Percentiles rank a stretch among this genome's conserved stretches.
phyloP scores from a whole-genome alignment of 208 protist species.

The Phytomonas sp. region DNA sequence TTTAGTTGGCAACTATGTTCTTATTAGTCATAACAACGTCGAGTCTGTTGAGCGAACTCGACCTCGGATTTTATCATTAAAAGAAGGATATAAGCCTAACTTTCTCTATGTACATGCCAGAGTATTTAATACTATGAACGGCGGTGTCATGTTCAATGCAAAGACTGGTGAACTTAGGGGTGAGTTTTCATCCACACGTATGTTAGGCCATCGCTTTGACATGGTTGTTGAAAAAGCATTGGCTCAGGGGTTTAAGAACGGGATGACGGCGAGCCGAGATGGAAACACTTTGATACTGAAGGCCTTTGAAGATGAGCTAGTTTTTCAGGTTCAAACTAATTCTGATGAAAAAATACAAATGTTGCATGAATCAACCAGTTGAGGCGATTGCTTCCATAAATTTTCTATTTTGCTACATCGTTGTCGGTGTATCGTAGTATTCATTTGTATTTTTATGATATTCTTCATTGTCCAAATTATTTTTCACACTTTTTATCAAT shows the following conservation, averaged over 20 bases:
- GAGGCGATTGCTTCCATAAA: background rate
- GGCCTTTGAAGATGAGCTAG: background rate
- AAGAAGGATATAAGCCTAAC: background rate
- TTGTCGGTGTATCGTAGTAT: background rate
- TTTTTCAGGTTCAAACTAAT: background rate
- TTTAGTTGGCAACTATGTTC: background rate
- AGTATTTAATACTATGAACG: background rate
- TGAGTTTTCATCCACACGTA: conserved; percentile 23
- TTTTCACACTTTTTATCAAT: background rate
- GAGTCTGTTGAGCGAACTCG: background rate
- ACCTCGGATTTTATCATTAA: background rate
- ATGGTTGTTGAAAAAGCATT: conserved; percentile 28
- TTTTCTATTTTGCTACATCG: background rate
- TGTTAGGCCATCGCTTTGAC: conserved; percentile 16
- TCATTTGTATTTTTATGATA: background rate
- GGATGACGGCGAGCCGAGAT: conserved; percentile 13
- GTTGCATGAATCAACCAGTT: background rate
- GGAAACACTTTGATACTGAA: conserved; percentile 11
- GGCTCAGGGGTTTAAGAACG: conserved; percentile 11
- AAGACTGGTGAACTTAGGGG: conserved; percentile 14
- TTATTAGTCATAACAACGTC: background rate
- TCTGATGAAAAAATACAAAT: background rate
- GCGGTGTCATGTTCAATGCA: background rate
- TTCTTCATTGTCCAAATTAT: background rate
- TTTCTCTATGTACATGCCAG: background rate